phyloP scores from a whole-genome alignment of 768 basidiomycete species.

The Boletus pseudo-olivaceus region DNA sequence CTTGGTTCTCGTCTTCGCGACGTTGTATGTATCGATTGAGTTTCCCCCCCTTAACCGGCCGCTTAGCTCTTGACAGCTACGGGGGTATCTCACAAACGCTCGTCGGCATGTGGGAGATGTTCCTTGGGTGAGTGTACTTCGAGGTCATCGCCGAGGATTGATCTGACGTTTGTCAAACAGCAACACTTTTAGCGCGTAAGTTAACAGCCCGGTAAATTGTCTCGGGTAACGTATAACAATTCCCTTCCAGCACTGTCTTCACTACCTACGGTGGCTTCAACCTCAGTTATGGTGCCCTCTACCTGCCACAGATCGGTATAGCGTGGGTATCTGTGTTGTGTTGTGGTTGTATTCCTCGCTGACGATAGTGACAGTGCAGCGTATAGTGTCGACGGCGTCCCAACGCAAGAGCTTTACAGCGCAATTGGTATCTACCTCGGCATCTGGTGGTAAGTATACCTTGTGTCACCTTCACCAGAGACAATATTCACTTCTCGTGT shows the following conservation, averaged over 20 bases:
- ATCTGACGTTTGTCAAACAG: constrained; percentile 13
- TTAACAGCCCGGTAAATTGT: not conserved
- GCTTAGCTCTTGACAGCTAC: constrained; percentile 18
- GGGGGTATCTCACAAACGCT: constrained; percentile 30
- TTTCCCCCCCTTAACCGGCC: not conserved
- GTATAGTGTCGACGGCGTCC: constrained; percentile 24
- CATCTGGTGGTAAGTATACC: constrained; percentile 22
- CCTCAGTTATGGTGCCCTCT: constrained; percentile 27
- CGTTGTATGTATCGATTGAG: constrained; percentile 17
- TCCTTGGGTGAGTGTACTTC: constrained; percentile 22
- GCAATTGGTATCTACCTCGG: constrained; percentile 28
- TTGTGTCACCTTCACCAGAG: not conserved
- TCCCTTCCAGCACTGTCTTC: constrained; percentile 22
- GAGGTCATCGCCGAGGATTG: not conserved
- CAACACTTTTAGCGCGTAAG: constrained; percentile 28
- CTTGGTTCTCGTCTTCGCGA: constrained; percentile 28
- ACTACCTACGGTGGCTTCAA: constrained; percentile 30
- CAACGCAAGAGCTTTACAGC: constrained; percentile 22
- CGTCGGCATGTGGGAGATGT: constrained; percentile 33
- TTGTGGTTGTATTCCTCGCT: not conserved
- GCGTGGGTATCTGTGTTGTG: constrained; percentile 15
- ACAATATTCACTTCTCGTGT: not conserved
- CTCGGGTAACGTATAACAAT: not conserved
- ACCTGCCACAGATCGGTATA: constrained; percentile 24
- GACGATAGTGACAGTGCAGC: constrained; percentile 15